Conservation (phyloP, 2,329 filamentous ascomycete species). For the Botrytis aclada region DNA sequence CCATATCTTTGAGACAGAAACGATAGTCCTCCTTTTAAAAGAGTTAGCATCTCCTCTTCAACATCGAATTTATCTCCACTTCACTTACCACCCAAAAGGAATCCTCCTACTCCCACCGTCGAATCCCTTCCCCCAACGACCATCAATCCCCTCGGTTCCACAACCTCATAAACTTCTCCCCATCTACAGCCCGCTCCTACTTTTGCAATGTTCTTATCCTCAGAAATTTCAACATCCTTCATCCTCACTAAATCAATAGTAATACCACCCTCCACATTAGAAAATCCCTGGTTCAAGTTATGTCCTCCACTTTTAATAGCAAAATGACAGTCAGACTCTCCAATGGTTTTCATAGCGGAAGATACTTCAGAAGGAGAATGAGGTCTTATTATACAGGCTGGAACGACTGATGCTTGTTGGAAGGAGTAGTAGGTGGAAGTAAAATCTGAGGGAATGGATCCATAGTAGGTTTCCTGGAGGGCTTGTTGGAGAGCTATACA, state of each 20-base stretch:
- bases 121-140: background rate
- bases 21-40: background rate
- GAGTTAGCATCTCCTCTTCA: background rate
- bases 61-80: background rate
- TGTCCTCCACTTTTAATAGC: background rate
- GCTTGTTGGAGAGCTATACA: background rate
- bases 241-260: background rate
- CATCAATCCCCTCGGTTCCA: background rate
- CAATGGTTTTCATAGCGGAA: background rate
- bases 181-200: background rate
- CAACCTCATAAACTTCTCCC: background rate
- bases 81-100: background rate
- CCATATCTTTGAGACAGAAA: background rate
- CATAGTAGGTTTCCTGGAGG: background rate
- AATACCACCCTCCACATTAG: background rate
- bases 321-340: background rate
- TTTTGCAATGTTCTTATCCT: background rate
- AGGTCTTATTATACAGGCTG: background rate
- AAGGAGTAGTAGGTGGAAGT: background rate
- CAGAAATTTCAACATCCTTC: background rate
- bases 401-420: background rate
- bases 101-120: background rate
- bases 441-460: background rate
- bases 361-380: background rate
- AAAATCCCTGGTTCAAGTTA: background rate